Evolutionary conservation across 2,329 filamentous ascomycete genomes (phyloP).

Genomic region (Claviceps sp.): DNA sequence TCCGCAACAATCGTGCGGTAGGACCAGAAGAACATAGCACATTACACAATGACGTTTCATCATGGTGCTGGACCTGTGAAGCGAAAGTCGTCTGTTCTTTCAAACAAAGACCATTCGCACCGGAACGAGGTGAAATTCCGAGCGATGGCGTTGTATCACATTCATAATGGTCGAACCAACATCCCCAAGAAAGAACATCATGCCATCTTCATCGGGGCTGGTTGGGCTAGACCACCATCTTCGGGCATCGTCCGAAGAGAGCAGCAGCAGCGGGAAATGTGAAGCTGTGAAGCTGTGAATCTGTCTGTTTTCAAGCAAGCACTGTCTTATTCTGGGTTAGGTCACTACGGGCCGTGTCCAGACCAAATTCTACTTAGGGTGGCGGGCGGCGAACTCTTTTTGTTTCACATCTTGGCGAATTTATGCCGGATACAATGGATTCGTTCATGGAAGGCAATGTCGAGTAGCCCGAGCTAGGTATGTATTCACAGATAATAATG

Average conservation of each 20-base stretch:
- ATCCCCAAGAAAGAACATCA: neutral
- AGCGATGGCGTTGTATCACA: neutral
- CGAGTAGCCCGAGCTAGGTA: neutral
- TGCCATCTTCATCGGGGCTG: neutral
- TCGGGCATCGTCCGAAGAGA: neutral
- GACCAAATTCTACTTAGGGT: neutral
- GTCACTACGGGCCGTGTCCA: neutral
- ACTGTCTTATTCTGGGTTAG: neutral
- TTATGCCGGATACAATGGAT: neutral
- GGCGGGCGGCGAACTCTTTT: neutral
- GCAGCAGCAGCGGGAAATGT: neutral
- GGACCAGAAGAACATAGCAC: conserved; percentile 2
- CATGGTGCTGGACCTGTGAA: neutral
- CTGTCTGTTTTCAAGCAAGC: neutral
- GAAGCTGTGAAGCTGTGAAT: neutral
- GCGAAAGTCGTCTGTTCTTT: neutral
- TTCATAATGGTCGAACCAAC: neutral
- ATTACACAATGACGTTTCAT: neutral
- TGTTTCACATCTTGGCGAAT: neutral
- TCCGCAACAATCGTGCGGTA: conserved; percentile 30
- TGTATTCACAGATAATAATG: no score
- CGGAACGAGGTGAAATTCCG: neutral
- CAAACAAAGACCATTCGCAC: neutral
- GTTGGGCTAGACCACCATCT: neutral
- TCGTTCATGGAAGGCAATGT: neutral